These are phyloP conservation scores for Phytophthora palmivora DNA, from an alignment of 352 stramenopile genomes.

Conservation along the genomic window DNA sequence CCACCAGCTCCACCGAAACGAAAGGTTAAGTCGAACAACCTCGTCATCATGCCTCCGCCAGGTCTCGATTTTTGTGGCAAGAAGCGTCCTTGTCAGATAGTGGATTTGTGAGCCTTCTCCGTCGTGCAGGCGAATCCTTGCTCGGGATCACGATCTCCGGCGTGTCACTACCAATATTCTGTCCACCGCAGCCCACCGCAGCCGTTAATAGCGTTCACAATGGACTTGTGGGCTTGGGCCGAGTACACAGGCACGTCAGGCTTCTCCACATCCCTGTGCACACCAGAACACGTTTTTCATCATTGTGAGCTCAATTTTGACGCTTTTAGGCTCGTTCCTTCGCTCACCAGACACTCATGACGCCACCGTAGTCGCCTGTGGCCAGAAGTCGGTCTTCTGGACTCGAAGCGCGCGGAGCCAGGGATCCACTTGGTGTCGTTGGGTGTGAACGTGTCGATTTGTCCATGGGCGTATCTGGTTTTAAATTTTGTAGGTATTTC, in stretches of 20 bases:
- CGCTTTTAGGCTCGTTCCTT: conserved; percentile 13
- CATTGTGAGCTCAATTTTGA: conserved; percentile 7
- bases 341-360: conserved; percentile 77
- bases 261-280: conserved; percentile 85
- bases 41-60: conserved; percentile 84
- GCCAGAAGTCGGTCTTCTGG: conserved; percentile 90
- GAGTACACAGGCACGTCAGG: conserved; percentile 83
- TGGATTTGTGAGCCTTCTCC: conserved; percentile 95
- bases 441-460: conserved; percentile 93
- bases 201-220: conserved; percentile 97
- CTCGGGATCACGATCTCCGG: conserved; percentile 93
- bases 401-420: conserved; percentile 89
- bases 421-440: conserved; percentile 96
- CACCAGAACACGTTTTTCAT: conserved; percentile 2
- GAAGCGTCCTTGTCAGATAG: conserved; percentile 95
- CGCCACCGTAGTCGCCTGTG: conserved; percentile 77
- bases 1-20: no score
- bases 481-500: no score
- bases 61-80: conserved; percentile 95
- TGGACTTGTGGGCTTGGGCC: conserved; percentile 91
- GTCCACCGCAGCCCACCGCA: conserved; percentile 93
- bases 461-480: no score
- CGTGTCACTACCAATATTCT: conserved; percentile 89
- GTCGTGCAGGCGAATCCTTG: conserved; percentile 93
- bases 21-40: conserved; percentile 20